Evolutionary conservation across 73 alveolate species (phyloP), one percentile per base, ranked within the genome.

Genomic region (Breviolum minutum): DNA sequence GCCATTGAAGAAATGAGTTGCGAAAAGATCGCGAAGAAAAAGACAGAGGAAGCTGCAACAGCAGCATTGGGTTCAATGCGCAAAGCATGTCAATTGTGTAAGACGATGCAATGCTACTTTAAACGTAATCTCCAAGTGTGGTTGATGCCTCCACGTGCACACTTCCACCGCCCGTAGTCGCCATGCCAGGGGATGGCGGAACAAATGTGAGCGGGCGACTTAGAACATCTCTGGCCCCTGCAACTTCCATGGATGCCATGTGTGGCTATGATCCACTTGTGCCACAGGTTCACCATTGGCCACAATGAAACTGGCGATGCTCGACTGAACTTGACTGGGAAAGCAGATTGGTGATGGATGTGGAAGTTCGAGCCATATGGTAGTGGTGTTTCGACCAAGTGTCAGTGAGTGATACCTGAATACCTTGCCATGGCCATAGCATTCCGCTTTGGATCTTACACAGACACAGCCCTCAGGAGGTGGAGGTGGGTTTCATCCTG

Each of bases 401-500:
- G 54, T 40, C 54, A 40, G 54, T 40, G 54, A 40, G 5, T 40
- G 54, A 40, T 40, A 40, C 54, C 0, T 40, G 54, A 40, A 40
- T 40, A 40, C 54, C 54, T 40, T 40, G 54, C 54, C 54, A 40
- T 40, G 54, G 54, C 54, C 54, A 40, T 40, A 40, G 54, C 54
- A 40, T 40, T 40, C 54, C 54, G 54, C 54, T 40, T 40, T 40
- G 54, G 54, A 40, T 40, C 54, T 40, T 40, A 40, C 54, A 40
- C 6, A 14, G 68, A 61, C 63, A 6, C 54, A 40, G 54, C 54
- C 54, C 94, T n/a, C 3, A 92, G 98, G 98, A 63, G 12, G 81
- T 92, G 30, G 98, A 92, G 81, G 98, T 92, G 66, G 98, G 98
- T 80, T 92, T 92, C 68, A 92, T 92, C 98, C 54, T 92, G 91